phyloP scores from a whole-genome alignment of 352 stramenopile genomes.

The Aphanomyces astaci region DNA sequence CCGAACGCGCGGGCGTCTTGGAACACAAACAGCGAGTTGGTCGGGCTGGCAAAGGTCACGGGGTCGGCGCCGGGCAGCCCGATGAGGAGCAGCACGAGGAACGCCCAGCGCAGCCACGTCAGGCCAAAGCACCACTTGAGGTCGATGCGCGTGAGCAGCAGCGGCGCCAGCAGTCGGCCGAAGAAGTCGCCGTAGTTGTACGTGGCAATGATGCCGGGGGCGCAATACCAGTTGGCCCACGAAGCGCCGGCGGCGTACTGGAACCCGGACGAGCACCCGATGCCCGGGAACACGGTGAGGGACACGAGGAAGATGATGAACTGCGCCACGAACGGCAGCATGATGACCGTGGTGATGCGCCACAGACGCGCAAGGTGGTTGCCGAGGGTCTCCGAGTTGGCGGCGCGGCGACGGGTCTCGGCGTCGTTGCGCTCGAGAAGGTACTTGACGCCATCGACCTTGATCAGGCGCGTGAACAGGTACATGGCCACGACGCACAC shows the following conservation, averaged over 20 bases:
- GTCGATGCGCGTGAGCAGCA: constrained; percentile 50
- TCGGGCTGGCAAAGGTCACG: not conserved
- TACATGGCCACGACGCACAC: constrained; percentile 41
- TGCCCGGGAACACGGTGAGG: constrained; percentile 41
- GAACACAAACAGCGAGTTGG: constrained; percentile 6
- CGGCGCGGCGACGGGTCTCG: constrained; percentile 27
- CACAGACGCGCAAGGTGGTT: constrained; percentile 32
- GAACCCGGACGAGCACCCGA: constrained; percentile 35
- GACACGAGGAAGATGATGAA: constrained; percentile 57
- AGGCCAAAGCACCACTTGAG: constrained; percentile 40
- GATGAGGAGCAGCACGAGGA: constrained; percentile 48
- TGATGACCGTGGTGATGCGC: constrained; percentile 48
- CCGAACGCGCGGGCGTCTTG: not conserved
- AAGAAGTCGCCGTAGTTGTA: constrained; percentile 67
- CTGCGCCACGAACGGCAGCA: constrained; percentile 39
- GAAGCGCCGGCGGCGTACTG: constrained; percentile 20
- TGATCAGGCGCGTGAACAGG: constrained; percentile 36
- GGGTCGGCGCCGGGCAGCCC: constrained; percentile 31
- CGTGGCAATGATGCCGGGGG: constrained; percentile 38
- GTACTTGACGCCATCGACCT: constrained; percentile 40
- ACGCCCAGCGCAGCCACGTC: constrained; percentile 38
- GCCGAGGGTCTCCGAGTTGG: constrained; percentile 26
- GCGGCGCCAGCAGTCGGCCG: constrained; percentile 40
- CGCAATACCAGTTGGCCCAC: constrained; percentile 41
- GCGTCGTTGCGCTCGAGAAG: constrained; percentile 43